Evolutionary conservation across 345 rosid species (phyloP), one percentile per base, ranked within the genome.

Genomic region (Lumnitzera racemosa): DNA sequence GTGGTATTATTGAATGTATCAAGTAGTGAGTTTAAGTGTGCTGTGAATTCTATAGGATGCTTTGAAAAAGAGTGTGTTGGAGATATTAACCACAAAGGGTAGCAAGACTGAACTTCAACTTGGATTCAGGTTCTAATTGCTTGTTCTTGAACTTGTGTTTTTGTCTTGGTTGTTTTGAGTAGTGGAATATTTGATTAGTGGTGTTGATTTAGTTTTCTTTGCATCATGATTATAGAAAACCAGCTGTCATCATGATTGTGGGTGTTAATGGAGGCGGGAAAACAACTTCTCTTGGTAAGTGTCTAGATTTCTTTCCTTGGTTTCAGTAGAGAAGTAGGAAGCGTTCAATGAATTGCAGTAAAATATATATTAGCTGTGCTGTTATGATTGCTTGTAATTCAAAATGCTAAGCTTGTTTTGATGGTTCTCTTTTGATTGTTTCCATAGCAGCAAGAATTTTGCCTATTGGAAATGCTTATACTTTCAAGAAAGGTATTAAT

Each of bases 231-330:
- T 46, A 72, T 66, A 89, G 97, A 81, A 94, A 87, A 77, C 99
- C 99, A 2, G 96, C 97, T 69, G 95, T 90, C 41, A 57, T 86
- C 47, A 81, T 90, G 86, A 78, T 88, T 11, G 97, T 88, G 68
- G 97, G 97, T 9, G 97, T 87, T 16, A 86, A 90, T 58, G 99
- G 99, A 69, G 96, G 99, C 56, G 97, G 97, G 57, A 94, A 94
- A 80, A 94, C 99, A 9, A 87, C 99, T 12, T 94, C 97, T 68
- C 99, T 94, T 43, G 99, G 97, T 87, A 82, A 75, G 85, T 55
- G 25, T 12, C 12, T 47, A 53, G 51, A 15, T 52, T 24, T 10
- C 31, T 11, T 11, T 36, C 31, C 11, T 36, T 36, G 43, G 43
- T 36, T 5, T 36, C 31, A 36, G 43, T 36, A 36, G 43, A 9